These are phyloP conservation scores for Phytophthora tentaculata DNA, from an alignment of 352 stramenopile species.

Conservation along the genomic window DNA sequence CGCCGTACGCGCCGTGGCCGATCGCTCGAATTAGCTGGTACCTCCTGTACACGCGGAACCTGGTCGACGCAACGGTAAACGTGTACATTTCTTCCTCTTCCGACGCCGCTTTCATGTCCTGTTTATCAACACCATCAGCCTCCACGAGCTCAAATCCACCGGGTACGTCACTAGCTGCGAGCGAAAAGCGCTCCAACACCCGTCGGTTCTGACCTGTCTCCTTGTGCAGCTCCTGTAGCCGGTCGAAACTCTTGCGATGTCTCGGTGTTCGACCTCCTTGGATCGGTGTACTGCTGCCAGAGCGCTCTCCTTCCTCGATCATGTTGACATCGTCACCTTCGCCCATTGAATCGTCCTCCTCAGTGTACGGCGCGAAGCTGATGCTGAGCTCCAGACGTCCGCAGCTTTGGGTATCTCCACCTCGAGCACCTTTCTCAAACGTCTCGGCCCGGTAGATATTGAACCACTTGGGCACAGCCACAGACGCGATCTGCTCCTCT, in stretches of 20 bases:
- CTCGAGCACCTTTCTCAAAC: conserved; percentile 39
- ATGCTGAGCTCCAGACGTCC: conserved; percentile 82
- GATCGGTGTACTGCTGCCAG: conserved; percentile 23
- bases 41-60: conserved; percentile 84
- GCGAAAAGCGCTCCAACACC: conserved; percentile 40
- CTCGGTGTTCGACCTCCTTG: conserved; percentile 38
- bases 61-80: conserved; percentile 84
- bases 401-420: conserved; percentile 41
- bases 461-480: conserved; percentile 80
- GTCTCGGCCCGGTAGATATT: conserved; percentile 67
- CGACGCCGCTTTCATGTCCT: conserved; percentile 17
- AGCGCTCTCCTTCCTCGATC: conserved; percentile 31
- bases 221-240: conserved; percentile 73
- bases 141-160: conserved; percentile 32
- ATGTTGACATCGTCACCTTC: conserved; percentile 40
- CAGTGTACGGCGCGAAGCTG: conserved; percentile 71
- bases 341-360: conserved; percentile 50
- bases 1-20: conserved; percentile 79
- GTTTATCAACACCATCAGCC: conserved; percentile 15
- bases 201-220: conserved; percentile 62
- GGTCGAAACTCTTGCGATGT: conserved; percentile 82
- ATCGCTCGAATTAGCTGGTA: conserved; percentile 87
- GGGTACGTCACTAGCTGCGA: conserved; percentile 19
- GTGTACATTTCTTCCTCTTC: conserved; percentile 79
- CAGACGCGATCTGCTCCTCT: conserved; percentile 73